Base-by-base conservation (phyloP, 2,329 filamentous ascomycete species). In the Dactylellina leptospora region DNA sequence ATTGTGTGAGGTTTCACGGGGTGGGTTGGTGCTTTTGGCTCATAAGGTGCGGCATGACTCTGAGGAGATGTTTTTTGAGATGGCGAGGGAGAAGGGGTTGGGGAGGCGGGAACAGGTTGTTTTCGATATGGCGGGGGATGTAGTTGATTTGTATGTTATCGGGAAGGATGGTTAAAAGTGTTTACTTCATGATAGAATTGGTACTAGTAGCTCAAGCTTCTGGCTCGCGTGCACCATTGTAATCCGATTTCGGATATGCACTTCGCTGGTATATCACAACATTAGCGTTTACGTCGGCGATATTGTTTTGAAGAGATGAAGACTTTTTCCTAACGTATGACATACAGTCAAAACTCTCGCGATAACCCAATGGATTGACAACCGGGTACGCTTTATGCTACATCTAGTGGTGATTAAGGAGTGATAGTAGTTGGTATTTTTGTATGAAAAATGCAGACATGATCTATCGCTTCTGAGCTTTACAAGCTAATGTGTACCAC, bases 21-120 rank as follows among this genome's bases (percentile, higher is more conserved):
- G 81, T 68, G 82, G 83, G 0, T 75, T 85, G 23, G 78, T 88
- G 20, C 79, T 88, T 13, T 81, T 91, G 23, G 86, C 87, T 1
- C 85, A 88, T 79, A 91, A 91, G 78, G 83, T 85, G 68, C 82
- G 88, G 28, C 88, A 91, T 78, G 83, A 85, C 2, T 88, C 85
- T 74, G 88, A 91, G 77, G 81, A 82, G 4, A 79, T 86, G 1
- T 90, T 91, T 79, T 90, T 90, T 77, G 83, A 86, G 3, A 79
- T 89, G 44, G 87, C 88, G 82, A 72, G 77, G 78, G 79, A 25
- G 77, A 58, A 50, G 20, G 53, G 53, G 5, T 40, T 73, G 20
- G 47, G 36, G 47, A 60, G 55, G 55, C 54, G 27, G 30, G 69
- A 73, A 22, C 50, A 60, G 6, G 45, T 73, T 25, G 47, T 73